Percentiles rank a stretch among this genome's conserved stretches.
Conservation (phyloP, 2,329 filamentous ascomycete genomes). For the Elsinoe ampelina region DNA sequence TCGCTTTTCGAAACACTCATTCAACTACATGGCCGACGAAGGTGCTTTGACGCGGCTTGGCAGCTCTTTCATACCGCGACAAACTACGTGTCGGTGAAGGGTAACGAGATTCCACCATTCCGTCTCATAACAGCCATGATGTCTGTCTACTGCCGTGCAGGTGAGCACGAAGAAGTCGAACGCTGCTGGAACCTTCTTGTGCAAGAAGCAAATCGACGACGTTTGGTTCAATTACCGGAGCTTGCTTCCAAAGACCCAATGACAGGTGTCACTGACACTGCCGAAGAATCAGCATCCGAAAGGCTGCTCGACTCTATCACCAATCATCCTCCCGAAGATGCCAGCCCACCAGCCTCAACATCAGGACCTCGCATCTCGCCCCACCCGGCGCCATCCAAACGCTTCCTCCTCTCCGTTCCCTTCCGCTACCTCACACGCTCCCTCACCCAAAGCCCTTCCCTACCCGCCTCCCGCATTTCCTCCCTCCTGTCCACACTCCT, state of each 20-base stretch:
- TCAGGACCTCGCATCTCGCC: not conserved
- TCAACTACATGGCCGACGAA: slow-evolving; percentile 42
- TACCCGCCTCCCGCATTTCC: slow-evolving; percentile 29
- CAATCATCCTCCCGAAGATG: not conserved
- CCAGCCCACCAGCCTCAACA: not conserved
- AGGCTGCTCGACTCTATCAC: not conserved
- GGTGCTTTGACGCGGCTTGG: slow-evolving; percentile 41
- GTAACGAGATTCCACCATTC: slow-evolving; percentile 35
- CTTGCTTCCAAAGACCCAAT: not conserved
- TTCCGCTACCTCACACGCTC: slow-evolving; percentile 45
- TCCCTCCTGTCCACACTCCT: slow-evolving; percentile 38
- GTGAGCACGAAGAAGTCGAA: slow-evolving; percentile 52
- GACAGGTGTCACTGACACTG: not conserved
- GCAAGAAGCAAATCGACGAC: slow-evolving; percentile 37
- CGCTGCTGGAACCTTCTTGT: slow-evolving; percentile 58
- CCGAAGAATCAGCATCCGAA: slow-evolving; percentile 8
- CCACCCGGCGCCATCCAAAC: slow-evolving; percentile 28
- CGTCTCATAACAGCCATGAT: slow-evolving; percentile 58
- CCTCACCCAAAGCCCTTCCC: slow-evolving; percentile 35
- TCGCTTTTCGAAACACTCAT: slow-evolving; percentile 33
- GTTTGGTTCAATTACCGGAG: not conserved
- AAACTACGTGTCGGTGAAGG: slow-evolving; percentile 23
- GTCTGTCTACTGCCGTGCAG: slow-evolving; percentile 51
- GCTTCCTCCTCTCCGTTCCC: slow-evolving; percentile 41
- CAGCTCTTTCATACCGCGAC: slow-evolving; percentile 42